Percentiles rank a stretch among this genome's conserved stretches.
phyloP scores from a whole-genome alignment of 177 flowering plant genomes.

The Vitis hybrid region DNA sequence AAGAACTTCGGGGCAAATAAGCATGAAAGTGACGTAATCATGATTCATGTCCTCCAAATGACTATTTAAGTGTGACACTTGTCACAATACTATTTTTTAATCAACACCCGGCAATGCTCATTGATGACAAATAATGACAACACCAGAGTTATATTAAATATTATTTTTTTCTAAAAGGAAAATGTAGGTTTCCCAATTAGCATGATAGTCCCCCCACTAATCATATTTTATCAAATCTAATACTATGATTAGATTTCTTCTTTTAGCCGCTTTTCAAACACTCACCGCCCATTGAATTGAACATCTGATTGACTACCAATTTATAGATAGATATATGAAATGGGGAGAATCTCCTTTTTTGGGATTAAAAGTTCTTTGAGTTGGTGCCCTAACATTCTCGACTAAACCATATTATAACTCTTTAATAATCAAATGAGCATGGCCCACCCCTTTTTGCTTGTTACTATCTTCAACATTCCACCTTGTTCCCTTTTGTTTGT shows the following conservation, averaged over 20 bases:
- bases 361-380: background rate
- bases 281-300: conserved; percentile 7
- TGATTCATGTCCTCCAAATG: too few species aligned
- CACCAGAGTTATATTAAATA: background rate
- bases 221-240: background rate
- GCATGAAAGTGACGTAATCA: too few species aligned
- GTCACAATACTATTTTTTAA: too few species aligned
- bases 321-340: background rate
- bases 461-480: background rate
- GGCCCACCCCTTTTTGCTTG: background rate
- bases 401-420: background rate
- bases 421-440: background rate
- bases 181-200: background rate
- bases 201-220: background rate
- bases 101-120: background rate
- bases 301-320: background rate
- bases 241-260: background rate
- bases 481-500: background rate
- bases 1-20: too few species aligned
- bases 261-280: conserved; percentile 14
- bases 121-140: background rate
- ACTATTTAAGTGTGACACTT: too few species aligned
- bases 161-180: background rate
- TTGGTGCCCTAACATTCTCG: background rate
- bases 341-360: background rate